These are phyloP conservation scores for Pseudonitzschia delicatissima DNA, from an alignment of 108 stramenopile genomes.

Conservation along the genomic window DNA sequence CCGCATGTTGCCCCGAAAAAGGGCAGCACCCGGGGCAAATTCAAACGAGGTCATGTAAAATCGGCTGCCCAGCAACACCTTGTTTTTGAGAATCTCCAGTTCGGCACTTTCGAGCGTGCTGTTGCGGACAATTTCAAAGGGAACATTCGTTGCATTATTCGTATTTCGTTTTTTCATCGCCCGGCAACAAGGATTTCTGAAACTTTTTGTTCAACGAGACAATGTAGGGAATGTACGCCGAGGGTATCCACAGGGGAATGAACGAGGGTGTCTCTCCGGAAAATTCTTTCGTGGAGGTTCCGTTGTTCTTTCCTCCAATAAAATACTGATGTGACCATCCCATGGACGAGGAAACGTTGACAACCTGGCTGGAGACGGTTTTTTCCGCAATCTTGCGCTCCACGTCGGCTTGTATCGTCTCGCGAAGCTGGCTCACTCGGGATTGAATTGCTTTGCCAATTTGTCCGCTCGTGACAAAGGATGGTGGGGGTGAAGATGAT, in stretches of 20 bases:
- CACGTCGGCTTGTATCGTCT: conserved; percentile 22
- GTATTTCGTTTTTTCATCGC: background rate
- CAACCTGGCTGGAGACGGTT: background rate
- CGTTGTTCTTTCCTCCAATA: background rate
- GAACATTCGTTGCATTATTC: background rate
- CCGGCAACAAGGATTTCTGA: background rate
- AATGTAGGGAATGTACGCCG: conserved; percentile 50
- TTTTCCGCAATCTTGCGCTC: conserved; percentile 25
- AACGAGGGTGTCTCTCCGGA: conserved; percentile 35
- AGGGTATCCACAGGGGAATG: conserved; percentile 68
- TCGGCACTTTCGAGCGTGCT: conserved; percentile 21
- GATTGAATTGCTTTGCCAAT: conserved; percentile 25
- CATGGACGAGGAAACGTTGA: no score
- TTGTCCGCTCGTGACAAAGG: conserved; percentile 33
- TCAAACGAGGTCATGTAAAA: conserved; percentile 65
- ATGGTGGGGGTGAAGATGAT: background rate
- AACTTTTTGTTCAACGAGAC: conserved; percentile 8
- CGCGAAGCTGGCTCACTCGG: conserved; percentile 30
- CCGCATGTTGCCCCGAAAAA: conserved; percentile 61
- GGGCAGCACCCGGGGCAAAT: conserved; percentile 52
- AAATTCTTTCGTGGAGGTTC: background rate
- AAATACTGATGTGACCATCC: background rate
- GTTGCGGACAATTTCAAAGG: background rate
- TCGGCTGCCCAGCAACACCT: conserved; percentile 45
- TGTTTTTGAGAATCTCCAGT: conserved; percentile 46